These are phyloP conservation scores for Lodderomyces parapsilosis DNA, from an alignment of 1,139 yeast genomes.

Conservation along the genomic window DNA sequence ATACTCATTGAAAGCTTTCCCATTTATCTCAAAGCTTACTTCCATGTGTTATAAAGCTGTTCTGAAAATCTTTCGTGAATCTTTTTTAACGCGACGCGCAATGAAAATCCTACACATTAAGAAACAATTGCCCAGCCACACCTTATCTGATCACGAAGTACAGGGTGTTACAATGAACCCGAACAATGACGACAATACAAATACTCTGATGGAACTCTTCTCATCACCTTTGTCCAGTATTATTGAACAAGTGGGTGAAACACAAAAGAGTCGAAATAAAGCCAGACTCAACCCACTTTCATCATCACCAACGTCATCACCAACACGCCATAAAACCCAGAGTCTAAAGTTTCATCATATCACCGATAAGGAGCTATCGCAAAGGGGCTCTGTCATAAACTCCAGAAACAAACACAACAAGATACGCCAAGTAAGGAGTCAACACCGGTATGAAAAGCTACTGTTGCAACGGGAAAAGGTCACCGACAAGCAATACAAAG, in stretches of 20 bases:
- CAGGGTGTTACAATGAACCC: constrained; percentile 14
- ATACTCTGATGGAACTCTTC: constrained; percentile 8
- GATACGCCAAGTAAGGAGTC: constrained; percentile 27
- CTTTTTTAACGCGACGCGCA: background rate
- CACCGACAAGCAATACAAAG: constrained; percentile 22
- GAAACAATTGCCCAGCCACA: constrained; percentile 1
- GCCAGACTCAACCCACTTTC: constrained; percentile 4
- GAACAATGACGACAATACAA: background rate
- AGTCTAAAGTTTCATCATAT: background rate
- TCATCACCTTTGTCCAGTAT: constrained; percentile 17
- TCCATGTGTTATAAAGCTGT: constrained; percentile 7
- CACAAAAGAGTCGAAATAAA: constrained; percentile 1
- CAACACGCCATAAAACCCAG: background rate
- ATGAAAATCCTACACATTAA: background rate
- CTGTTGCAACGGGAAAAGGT: constrained; percentile 24
- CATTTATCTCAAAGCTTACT: constrained; percentile 10
- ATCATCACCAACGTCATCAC: constrained; percentile 4
- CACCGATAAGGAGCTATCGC: background rate
- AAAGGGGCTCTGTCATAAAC: constrained; percentile 14
- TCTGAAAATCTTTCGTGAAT: background rate
- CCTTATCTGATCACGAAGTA: constrained; percentile 13
- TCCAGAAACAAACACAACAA: constrained; percentile 28
- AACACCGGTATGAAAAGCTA: constrained; percentile 25
- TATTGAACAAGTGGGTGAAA: background rate
- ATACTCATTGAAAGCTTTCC: constrained; percentile 13